Evolutionary conservation across 2,329 filamentous ascomycete genomes (phyloP).

Genomic region (Intubia oerlemansii): DNA sequence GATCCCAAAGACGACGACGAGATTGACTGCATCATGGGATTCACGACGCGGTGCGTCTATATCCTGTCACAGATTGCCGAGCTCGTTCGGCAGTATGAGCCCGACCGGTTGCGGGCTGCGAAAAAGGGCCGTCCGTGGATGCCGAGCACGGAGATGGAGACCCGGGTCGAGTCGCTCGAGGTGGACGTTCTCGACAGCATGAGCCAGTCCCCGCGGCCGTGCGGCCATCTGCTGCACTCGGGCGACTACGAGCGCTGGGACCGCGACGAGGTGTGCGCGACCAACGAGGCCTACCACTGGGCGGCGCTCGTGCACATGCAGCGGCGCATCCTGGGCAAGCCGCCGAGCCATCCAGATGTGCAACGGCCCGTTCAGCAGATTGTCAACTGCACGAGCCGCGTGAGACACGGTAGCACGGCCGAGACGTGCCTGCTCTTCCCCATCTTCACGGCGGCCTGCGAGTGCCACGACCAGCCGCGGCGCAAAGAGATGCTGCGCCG

Average conservation of each 20-base stretch:
- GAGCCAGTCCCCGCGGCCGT: conserved; percentile 19
- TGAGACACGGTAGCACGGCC: conserved; percentile 44
- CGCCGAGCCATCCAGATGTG: conserved; percentile 34
- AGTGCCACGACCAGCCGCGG: conserved; percentile 35
- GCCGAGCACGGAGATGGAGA: conserved; percentile 30
- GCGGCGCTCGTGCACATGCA: conserved; percentile 58
- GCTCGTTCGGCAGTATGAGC: conserved; percentile 46
- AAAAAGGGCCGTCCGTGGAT: conserved; percentile 21
- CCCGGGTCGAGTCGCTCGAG: conserved; percentile 37
- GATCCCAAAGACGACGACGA: conserved; percentile 37
- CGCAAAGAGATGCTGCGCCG: conserved; percentile 41
- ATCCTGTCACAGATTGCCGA: conserved; percentile 53
- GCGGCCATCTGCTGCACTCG: conserved; percentile 23
- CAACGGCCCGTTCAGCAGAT: conserved; percentile 42
- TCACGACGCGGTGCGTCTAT: conserved; percentile 49
- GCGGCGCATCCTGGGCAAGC: conserved; percentile 46
- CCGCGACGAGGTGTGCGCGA: conserved; percentile 42
- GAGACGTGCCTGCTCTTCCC: conserved; percentile 62
- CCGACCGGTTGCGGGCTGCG: conserved; percentile 3
- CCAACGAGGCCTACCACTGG: conserved; percentile 63
- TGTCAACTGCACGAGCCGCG: conserved; percentile 35
- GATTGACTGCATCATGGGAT: conserved; percentile 66
- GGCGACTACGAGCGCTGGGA: conserved; percentile 35
- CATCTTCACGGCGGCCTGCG: conserved; percentile 66
- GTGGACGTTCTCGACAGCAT: conserved; percentile 37